Evolutionary conservation across 176 grass and related monocot species (phyloP).

Genomic region (Musa itinerans): DNA sequence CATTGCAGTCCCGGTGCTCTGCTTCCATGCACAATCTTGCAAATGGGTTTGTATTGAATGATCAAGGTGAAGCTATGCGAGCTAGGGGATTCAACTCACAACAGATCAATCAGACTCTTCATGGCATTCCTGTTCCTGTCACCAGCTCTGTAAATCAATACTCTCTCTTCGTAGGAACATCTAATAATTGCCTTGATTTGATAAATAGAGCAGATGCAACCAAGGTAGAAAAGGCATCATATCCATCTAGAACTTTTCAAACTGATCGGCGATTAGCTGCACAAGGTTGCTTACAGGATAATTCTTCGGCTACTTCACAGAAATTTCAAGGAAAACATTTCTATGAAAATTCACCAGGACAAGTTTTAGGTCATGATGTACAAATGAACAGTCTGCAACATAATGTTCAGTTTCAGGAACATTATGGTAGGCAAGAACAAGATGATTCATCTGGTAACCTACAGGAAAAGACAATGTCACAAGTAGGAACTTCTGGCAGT

Average conservation of each 20-base stretch:
- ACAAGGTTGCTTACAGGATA: constrained; percentile 11
- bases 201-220: constrained; percentile 1
- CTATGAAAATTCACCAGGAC: neutral
- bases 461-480: constrained; percentile 14
- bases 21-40: constrained; percentile 7
- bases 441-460: constrained; percentile 14
- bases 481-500: neutral
- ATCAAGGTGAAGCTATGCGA: constrained; percentile 10
- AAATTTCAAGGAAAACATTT: constrained; percentile 5
- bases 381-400: constrained; percentile 14
- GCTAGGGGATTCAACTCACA: constrained; percentile 12
- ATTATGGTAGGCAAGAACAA: constrained; percentile 19
- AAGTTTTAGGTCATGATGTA: constrained; percentile 6
- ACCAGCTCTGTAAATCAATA: constrained; percentile 9
- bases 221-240: constrained; percentile 6
- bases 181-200: constrained; percentile 7
- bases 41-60: constrained; percentile 12
- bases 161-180: neutral
- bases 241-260: constrained; percentile 4
- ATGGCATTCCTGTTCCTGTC: constrained; percentile 12
- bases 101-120: constrained; percentile 2
- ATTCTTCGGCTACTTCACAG: neutral
- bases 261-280: neutral
- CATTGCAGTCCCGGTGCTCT: neutral
- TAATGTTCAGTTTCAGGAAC: constrained; percentile 26